Percentiles rank a stretch among this genome's conserved stretches.
phyloP scores from a whole-genome alignment of 1,284 basidiomycete genomes.

The Pseudozyma hubeiensis region DNA sequence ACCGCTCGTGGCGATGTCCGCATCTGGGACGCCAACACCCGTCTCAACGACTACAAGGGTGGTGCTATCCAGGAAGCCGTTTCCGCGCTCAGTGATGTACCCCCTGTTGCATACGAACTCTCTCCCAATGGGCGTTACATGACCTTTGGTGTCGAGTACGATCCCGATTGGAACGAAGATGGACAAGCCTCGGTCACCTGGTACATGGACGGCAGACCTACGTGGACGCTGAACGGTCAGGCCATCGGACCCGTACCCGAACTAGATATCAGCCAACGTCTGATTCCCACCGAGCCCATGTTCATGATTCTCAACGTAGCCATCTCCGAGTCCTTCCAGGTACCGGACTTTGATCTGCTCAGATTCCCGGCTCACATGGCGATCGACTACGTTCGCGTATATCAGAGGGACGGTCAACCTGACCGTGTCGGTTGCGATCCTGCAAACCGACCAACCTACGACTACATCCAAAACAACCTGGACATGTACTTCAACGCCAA shows the following conservation, averaged over 20 bases:
- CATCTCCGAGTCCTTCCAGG: slow-evolving; percentile 71
- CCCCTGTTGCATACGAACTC: slow-evolving; percentile 54
- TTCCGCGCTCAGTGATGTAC: slow-evolving; percentile 60
- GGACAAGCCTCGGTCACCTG: slow-evolving; percentile 61
- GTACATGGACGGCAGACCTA: slow-evolving; percentile 64
- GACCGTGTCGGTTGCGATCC: slow-evolving; percentile 67
- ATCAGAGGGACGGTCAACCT: slow-evolving; percentile 69
- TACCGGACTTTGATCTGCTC: slow-evolving; percentile 69
- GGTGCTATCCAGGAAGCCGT: slow-evolving; percentile 65
- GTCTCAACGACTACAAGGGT: slow-evolving; percentile 65
- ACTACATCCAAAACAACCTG: slow-evolving; percentile 65
- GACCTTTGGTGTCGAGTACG: slow-evolving; percentile 67
- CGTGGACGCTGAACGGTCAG: slow-evolving; percentile 59
- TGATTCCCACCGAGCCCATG: slow-evolving; percentile 65
- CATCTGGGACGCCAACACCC: slow-evolving; percentile 53
- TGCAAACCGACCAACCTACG: slow-evolving; percentile 58
- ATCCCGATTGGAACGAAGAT: slow-evolving; percentile 59
- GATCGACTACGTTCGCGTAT: slow-evolving; percentile 71
- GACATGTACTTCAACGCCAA: slow-evolving; percentile 66
- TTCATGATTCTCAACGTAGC: slow-evolving; percentile 48
- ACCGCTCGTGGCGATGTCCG: slow-evolving; percentile 33
- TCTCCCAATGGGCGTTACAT: slow-evolving; percentile 37
- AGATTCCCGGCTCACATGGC: slow-evolving; percentile 70
- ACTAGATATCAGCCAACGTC: slow-evolving; percentile 54
- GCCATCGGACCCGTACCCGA: slow-evolving; percentile 47